phyloP scores from a whole-genome alignment of 2,329 filamentous ascomycete species.

The Pyricularia sp. region DNA sequence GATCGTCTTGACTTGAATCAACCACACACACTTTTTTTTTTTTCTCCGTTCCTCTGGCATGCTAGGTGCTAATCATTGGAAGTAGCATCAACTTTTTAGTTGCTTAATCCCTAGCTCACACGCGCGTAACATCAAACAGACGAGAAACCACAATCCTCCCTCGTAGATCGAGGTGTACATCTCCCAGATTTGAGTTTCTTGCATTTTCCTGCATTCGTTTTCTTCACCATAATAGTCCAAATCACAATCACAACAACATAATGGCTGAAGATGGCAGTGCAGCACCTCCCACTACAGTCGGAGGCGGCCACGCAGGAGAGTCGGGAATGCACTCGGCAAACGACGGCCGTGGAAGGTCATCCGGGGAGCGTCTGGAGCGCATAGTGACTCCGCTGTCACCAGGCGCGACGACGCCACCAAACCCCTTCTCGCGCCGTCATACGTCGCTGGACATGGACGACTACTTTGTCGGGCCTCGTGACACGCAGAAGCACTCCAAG shows the following conservation, averaged over 20 bases:
- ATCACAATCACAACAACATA: not conserved
- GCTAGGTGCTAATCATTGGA: not conserved
- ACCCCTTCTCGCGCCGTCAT: slow-evolving; percentile 18
- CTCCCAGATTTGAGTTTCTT: not conserved
- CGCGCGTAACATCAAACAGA: not conserved
- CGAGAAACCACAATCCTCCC: not conserved
- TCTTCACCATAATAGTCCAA: not conserved
- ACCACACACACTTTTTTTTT: not conserved
- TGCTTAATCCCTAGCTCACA: not conserved
- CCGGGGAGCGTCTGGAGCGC: not conserved
- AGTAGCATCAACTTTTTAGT: not conserved
- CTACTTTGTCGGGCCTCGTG: slow-evolving; percentile 47
- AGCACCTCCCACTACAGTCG: not conserved
- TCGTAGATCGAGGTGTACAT: not conserved
- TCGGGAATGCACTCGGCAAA: not conserved
- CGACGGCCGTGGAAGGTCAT: not conserved
- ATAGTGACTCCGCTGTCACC: slow-evolving; percentile 15
- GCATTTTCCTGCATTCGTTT: not conserved
- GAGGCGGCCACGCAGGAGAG: not conserved
- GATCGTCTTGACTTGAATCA: not conserved
- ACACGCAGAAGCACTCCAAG: slow-evolving; percentile 63
- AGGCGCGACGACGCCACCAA: slow-evolving; percentile 12
- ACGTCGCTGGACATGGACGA: slow-evolving; percentile 26
- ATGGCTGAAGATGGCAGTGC: slow-evolving; percentile 7
- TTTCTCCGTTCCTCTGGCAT: not conserved